Percentiles rank a stretch among this genome's conserved stretches.
Conservation (phyloP, 148 eudicot genomes). For the Rhododendron griersonianum region DNA sequence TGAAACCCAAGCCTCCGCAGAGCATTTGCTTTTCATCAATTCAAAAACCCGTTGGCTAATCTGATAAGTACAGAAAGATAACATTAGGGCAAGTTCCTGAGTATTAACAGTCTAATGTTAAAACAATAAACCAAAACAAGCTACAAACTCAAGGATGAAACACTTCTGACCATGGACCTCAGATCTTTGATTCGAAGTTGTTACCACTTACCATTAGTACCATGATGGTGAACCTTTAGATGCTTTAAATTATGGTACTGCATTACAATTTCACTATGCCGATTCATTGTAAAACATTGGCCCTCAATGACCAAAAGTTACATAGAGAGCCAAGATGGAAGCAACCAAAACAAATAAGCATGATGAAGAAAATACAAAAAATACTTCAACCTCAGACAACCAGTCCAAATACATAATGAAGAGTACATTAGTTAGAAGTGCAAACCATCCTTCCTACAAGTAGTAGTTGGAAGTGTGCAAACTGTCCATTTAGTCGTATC, state of each 20-base stretch:
- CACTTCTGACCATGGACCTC: background rate
- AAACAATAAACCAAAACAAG: background rate
- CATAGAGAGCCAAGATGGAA: background rate
- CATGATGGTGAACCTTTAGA: background rate
- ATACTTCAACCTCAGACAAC: background rate
- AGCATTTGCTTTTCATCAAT: conserved; percentile 53
- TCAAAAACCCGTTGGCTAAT: conserved; percentile 91
- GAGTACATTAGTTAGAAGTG: background rate
- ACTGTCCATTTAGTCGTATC: background rate
- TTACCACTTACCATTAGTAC: background rate
- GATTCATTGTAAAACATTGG: background rate
- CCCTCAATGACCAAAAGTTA: background rate
- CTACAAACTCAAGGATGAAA: background rate
- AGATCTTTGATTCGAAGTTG: background rate
- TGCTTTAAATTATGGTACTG: background rate
- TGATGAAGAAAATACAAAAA: background rate
- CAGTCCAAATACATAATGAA: background rate
- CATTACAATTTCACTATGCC: background rate
- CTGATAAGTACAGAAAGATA: conserved; percentile 31
- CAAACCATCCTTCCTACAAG: background rate
- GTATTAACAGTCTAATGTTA: background rate
- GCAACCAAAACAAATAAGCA: background rate
- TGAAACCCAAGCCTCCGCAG: conserved; percentile 32
- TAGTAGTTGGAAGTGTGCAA: background rate
- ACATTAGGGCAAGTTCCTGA: background rate